These are phyloP conservation scores for Gillenia trifoliata DNA, from an alignment of 306 rosid species.

Conservation along the genomic window DNA sequence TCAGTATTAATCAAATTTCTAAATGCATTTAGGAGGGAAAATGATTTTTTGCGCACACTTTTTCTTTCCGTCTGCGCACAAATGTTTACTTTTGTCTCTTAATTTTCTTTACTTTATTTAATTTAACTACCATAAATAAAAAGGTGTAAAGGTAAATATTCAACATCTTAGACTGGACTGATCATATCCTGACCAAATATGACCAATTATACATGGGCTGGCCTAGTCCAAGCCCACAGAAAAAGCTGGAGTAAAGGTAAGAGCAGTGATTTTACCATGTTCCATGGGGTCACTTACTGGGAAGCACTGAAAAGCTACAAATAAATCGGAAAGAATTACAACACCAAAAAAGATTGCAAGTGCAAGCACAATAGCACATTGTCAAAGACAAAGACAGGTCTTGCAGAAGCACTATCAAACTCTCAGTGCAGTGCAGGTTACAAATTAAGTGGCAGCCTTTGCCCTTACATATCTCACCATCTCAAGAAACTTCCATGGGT, in stretches of 20 bases:
- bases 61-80: no score
- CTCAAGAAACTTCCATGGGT: neutral
- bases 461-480: neutral
- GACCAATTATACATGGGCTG: neutral
- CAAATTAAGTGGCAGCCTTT: neutral
- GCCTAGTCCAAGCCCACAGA: neutral
- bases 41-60: no score
- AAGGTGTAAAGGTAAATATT: no score
- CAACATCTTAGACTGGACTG: no score
- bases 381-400: neutral
- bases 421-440: neutral
- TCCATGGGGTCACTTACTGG: neutral
- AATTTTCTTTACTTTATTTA: no score
- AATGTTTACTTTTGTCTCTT: no score
- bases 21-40: no score
- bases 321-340: no score
- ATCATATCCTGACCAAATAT: no score
- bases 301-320: no score
- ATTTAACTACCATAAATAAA: no score
- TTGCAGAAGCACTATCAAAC: neutral
- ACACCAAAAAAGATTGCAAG: neutral
- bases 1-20: no score
- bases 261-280: neutral
- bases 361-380: neutral
- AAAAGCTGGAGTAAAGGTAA: neutral